A percentile compares a stretch with the other conserved stretches of the same genome.
These are phyloP conservation scores for Fusarium sublunatum DNA, from an alignment of 2,329 filamentous ascomycete species.

Conservation along the genomic window DNA sequence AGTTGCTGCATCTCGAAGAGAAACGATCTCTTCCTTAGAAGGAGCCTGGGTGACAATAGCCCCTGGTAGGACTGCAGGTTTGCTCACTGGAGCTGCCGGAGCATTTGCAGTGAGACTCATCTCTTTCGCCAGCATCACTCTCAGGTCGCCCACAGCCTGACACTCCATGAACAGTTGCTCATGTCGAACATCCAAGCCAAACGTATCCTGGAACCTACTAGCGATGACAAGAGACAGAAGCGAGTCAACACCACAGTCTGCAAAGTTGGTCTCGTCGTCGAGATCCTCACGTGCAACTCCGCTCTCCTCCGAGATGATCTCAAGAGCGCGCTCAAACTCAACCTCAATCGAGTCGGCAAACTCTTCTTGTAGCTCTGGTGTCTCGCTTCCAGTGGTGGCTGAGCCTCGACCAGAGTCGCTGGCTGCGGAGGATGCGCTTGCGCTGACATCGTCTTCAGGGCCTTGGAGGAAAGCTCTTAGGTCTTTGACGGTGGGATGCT, in stretches of 20 bases:
- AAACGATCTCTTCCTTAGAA: not conserved
- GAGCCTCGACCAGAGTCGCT: conserved; percentile 24
- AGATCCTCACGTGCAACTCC: conserved; percentile 66
- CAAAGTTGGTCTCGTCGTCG: conserved; percentile 66
- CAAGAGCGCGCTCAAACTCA: conserved; percentile 32
- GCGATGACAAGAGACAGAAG: conserved; percentile 69
- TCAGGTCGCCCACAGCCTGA: conserved; percentile 22
- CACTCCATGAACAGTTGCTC: conserved; percentile 35
- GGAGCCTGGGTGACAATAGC: not conserved
- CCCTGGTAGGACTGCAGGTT: not conserved
- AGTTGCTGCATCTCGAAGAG: not conserved
- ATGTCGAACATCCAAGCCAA: conserved; percentile 20
- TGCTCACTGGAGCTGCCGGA: not conserved
- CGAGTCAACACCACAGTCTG: conserved; percentile 70
- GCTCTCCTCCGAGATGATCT: conserved; percentile 60
- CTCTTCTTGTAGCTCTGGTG: conserved; percentile 11
- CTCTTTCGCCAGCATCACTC: conserved; percentile 14
- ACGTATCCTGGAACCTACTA: conserved; percentile 63
- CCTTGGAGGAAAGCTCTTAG: conserved; percentile 56
- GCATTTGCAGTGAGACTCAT: not conserved
- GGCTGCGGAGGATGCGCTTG: conserved; percentile 20
- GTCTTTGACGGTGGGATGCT: conserved; percentile 64
- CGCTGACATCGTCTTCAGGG: conserved; percentile 14
- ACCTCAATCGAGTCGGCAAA: conserved; percentile 9
- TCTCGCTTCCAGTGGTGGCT: conserved; percentile 4